Percentiles rank a stretch among this genome's conserved stretches.
Evolutionary conservation across 805 yeast species (phyloP).

Genomic region (Yarrowia sp.): DNA sequence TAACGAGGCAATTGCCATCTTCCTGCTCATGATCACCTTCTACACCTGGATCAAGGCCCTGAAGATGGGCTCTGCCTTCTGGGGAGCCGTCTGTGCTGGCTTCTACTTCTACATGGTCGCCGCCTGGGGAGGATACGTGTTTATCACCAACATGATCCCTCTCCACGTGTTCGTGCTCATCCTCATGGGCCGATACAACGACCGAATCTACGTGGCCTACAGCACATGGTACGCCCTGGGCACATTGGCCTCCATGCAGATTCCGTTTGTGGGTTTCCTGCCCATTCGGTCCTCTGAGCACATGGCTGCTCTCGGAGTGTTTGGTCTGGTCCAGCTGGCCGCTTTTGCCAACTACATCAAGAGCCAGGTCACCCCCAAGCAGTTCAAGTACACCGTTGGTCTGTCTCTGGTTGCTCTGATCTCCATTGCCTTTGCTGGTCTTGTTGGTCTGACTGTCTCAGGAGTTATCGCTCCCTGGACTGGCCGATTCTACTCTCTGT

Average conservation of each 20-base stretch:
- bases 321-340: slow-evolving; percentile 91
- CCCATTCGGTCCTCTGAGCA: slow-evolving; percentile 98
- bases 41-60: slow-evolving; percentile 94
- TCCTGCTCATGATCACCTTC: slow-evolving; percentile 92
- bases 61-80: slow-evolving; percentile 86
- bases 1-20: slow-evolving; percentile 98
- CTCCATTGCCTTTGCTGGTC: slow-evolving; percentile 69
- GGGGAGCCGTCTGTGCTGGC: slow-evolving; percentile 82
- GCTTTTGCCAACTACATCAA: slow-evolving; percentile 84
- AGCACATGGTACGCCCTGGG: slow-evolving; percentile 97
- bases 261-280: slow-evolving; percentile 96
- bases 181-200: slow-evolving; percentile 91
- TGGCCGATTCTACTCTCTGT: slow-evolving; percentile 95
- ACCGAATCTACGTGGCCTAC: slow-evolving; percentile 84
- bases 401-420: slow-evolving; percentile 65
- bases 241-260: slow-evolving; percentile 98
- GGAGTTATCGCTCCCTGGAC: slow-evolving; percentile 99
- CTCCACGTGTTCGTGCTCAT: slow-evolving; percentile 89
- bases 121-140: slow-evolving; percentile 99
- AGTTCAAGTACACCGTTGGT: slow-evolving; percentile 62
- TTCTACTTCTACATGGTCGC: slow-evolving; percentile 98
- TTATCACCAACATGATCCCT: slow-evolving; percentile 96
- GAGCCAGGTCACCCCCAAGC: slow-evolving; percentile 70
- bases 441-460: slow-evolving; percentile 80
- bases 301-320: slow-evolving; percentile 97